Percentiles rank a stretch among this genome's conserved stretches.
Evolutionary conservation across 306 rosid genomes (phyloP).

Genomic region (Lotus japonicus): DNA sequence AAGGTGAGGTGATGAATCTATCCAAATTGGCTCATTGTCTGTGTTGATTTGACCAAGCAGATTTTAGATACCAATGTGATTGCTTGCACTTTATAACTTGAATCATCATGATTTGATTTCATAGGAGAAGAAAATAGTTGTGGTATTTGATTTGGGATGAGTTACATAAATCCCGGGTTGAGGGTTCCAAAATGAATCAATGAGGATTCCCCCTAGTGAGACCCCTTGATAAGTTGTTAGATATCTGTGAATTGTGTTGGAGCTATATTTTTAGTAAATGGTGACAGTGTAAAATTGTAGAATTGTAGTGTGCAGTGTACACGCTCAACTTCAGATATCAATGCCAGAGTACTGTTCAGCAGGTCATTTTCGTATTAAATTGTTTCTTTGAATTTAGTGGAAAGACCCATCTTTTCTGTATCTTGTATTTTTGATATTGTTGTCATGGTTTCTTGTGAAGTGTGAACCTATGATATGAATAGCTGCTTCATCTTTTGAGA

Average conservation of each 20-base stretch:
- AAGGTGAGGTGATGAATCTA: constrained; percentile 38
- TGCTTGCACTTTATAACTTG: no score
- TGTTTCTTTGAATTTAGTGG: neutral
- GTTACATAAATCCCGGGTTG: neutral
- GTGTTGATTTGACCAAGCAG: neutral
- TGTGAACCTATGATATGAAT: neutral
- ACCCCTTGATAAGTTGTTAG: neutral
- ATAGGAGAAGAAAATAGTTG: no score
- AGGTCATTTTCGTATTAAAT: neutral
- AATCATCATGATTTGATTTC: neutral
- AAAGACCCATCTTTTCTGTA: neutral
- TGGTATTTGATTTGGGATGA: no score
- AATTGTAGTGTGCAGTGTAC: neutral
- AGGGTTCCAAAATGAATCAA: neutral
- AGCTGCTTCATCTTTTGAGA: neutral
- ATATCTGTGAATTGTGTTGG: neutral
- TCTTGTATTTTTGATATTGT: neutral
- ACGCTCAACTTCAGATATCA: neutral
- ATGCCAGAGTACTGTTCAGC: neutral
- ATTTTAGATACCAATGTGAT: neutral
- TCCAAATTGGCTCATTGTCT: neutral
- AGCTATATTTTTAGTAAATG: neutral
- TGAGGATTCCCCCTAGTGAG: neutral
- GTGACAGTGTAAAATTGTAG: neutral
- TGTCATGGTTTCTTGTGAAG: neutral